A percentile compares a stretch with the other conserved stretches of the same genome.
These are phyloP conservation scores for Apiospora rasikravindrae DNA, from an alignment of 2,329 filamentous ascomycete genomes.

Conservation along the genomic window DNA sequence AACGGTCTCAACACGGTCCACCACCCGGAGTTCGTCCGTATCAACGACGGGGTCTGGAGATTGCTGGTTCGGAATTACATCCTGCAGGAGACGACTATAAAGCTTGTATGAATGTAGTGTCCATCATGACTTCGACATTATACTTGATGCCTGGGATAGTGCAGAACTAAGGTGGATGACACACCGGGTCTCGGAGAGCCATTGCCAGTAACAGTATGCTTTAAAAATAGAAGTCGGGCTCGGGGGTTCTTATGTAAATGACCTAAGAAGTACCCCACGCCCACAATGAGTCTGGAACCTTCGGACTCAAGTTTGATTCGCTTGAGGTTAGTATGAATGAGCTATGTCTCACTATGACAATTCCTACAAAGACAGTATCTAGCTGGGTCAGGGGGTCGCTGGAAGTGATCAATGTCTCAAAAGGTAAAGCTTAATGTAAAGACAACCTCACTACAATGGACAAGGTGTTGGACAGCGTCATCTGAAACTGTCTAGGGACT, in stretches of 20 bases:
- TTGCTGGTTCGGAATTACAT: background rate
- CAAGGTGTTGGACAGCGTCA: background rate
- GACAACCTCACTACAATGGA: background rate
- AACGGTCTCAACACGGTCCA: background rate
- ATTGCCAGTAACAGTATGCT: background rate
- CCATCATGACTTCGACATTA: background rate
- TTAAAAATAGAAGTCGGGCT: background rate
- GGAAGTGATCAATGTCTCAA: background rate
- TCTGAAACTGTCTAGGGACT: background rate
- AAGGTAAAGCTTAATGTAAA: background rate
- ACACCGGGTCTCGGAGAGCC: too few relatives aligned
- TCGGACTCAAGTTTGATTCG: too few relatives aligned
- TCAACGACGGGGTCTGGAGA: background rate
- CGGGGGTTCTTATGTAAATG: background rate
- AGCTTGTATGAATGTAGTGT: background rate
- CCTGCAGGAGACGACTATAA: background rate
- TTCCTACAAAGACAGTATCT: background rate
- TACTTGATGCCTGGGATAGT: background rate
- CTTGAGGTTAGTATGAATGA: too few relatives aligned
- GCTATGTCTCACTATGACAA: background rate
- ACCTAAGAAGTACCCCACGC: too few relatives aligned
- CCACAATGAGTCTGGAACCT: too few relatives aligned
- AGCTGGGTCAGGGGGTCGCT: background rate
- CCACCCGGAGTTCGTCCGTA: background rate
- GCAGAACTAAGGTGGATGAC: background rate